Evolutionary conservation across 129 eudicot genomes (phyloP), one percentile per base, ranked within the genome.

Genomic region (Pittosporum tobira): DNA sequence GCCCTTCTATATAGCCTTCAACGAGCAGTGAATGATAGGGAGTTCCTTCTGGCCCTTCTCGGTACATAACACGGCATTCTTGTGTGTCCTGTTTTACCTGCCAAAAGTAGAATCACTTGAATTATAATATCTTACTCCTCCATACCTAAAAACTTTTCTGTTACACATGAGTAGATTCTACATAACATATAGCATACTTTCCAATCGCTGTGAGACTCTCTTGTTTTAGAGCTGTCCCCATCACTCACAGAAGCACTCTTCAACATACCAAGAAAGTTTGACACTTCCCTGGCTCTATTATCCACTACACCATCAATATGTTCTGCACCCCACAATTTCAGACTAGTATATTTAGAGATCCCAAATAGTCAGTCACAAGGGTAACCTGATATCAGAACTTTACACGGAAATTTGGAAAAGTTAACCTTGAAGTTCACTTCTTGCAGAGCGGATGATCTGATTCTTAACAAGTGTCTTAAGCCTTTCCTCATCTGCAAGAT

Each of bases 1-100:
- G 96, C 42, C 94, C 96, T 30, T 86, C 94, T 44, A 83, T 69
- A 50, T 91, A 91, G 67, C 99, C 99, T 81, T 91, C 99, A 57
- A 60, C 90, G 5, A 91, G 90, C 57, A 91, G 73, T 52, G 88
- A 65, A 66, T 91, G 99, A 72, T 71, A 83, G 29, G 95, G 99
- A 54, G 94, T 78, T 52, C 94, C 99, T 44, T 52, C 74, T 1
- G 89, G 97, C 30, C 94, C 97, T 76, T 91, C 99, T 59, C 88
- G 70, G 74, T 91, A 91, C 99, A 91, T 91, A 56, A 86, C 96
- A 66, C 99, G 85, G 25, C 75, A 75, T 45, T 91, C 99, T 63
- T 91, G 78, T 58, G 75, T 91, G 67, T 91, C 99, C 49, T 86
- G 87, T 75, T 91, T 91, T 71, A 91, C 61, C 99, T 91, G 73